A percentile compares a stretch with the other conserved stretches of the same genome.
phyloP scores from a whole-genome alignment of 1,284 basidiomycete species.

The Fistulinella cinereoalba region DNA sequence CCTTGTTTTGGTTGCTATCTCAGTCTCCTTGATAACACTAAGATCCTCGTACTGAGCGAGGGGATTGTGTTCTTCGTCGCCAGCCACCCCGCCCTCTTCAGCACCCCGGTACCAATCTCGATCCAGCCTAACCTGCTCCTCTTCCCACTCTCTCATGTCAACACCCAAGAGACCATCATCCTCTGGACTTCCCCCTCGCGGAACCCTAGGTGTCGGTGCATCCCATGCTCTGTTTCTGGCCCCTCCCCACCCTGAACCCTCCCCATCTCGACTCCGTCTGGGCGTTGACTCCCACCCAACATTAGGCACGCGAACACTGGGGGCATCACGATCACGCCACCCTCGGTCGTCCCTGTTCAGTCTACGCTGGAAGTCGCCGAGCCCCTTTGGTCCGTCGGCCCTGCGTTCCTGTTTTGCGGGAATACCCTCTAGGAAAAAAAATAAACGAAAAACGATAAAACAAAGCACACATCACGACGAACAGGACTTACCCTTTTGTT shows the following conservation, averaged over 20 bases:
- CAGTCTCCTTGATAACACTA: constrained; percentile 67
- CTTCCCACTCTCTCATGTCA: constrained; percentile 88
- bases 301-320: constrained; percentile 85
- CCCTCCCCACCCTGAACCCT: constrained; percentile 54
- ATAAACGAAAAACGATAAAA: neutral
- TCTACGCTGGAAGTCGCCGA: constrained; percentile 39
- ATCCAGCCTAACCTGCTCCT: constrained; percentile 86
- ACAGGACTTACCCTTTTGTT: constrained; percentile 50
- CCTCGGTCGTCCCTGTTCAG: constrained; percentile 38
- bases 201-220: constrained; percentile 76
- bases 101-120: constrained; percentile 93
- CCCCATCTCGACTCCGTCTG: constrained; percentile 49
- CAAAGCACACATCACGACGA: neutral
- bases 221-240: constrained; percentile 73
- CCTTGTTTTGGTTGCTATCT: constrained; percentile 76
- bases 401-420: constrained; percentile 22
- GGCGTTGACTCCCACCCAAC: constrained; percentile 91
- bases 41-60: constrained; percentile 90
- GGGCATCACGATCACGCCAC: constrained; percentile 67
- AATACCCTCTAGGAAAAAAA: constrained; percentile 33
- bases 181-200: constrained; percentile 61
- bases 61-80: constrained; percentile 90
- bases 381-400: constrained; percentile 23
- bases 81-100: constrained; percentile 81
- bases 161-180: constrained; percentile 57